Percentiles rank a stretch among this genome's conserved stretches.
Evolutionary conservation across 441 rosid species (phyloP).

Genomic region (Populus hybrid): DNA sequence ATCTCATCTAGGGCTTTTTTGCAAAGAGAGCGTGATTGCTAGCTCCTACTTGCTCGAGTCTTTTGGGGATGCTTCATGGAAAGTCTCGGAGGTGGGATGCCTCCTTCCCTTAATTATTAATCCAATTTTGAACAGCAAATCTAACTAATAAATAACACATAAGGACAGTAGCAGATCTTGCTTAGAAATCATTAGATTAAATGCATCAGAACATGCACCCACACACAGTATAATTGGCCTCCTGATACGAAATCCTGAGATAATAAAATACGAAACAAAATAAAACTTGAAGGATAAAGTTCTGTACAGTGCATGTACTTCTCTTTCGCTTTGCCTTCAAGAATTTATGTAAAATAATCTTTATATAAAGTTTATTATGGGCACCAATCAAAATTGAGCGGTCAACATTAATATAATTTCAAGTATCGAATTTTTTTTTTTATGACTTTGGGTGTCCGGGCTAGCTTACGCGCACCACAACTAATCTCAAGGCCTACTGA

Average conservation of each 20-base stretch:
- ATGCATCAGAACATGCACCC: constrained; percentile 7
- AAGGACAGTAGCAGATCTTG: background rate
- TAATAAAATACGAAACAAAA: background rate
- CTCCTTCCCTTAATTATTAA: constrained; percentile 26
- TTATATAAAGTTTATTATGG: background rate
- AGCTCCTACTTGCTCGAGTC: background rate
- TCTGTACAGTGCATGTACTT: constrained; percentile 18
- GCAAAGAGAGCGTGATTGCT: constrained; percentile 8
- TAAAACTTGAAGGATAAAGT: background rate
- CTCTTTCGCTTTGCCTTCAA: background rate
- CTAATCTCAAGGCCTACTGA: too few species aligned
- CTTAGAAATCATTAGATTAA: background rate
- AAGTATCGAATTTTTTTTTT: too few species aligned
- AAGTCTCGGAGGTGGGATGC: background rate
- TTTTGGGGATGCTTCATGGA: constrained; percentile 22
- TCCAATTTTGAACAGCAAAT: constrained; percentile 4
- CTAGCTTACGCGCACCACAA: too few species aligned
- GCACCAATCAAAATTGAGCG: background rate
- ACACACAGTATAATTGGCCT: background rate
- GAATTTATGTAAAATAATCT: background rate
- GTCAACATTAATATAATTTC: background rate
- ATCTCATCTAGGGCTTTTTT: constrained; percentile 1
- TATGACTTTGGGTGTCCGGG: too few species aligned
- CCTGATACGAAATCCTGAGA: background rate
- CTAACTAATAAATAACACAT: background rate